These are phyloP conservation scores for Podaxis rugospora DNA, from an alignment of 768 basidiomycete genomes.

Conservation along the genomic window DNA sequence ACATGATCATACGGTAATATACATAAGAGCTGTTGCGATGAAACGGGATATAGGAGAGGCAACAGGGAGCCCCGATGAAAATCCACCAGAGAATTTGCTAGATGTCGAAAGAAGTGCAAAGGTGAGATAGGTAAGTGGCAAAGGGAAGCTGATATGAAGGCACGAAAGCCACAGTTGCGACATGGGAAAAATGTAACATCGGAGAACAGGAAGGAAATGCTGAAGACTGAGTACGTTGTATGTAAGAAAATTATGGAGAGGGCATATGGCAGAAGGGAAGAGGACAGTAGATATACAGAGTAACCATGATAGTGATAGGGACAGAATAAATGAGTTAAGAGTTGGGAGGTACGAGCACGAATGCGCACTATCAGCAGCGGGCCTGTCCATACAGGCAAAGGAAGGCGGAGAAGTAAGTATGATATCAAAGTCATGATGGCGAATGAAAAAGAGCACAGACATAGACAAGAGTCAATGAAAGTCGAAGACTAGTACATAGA, in stretches of 20 bases:
- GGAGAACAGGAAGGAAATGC: not conserved
- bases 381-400: constrained; percentile 3
- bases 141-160: not conserved
- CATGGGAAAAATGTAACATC: not conserved
- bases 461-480: constrained; percentile 14
- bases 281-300: constrained; percentile 12
- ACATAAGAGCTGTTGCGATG: constrained; percentile 2
- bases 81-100: constrained; percentile 12
- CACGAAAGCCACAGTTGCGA: constrained; percentile 5
- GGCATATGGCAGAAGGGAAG: constrained; percentile 2
- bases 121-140: not conserved
- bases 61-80: constrained; percentile 3
- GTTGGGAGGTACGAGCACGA: constrained; percentile 10
- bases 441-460: constrained; percentile 16
- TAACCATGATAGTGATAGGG: constrained; percentile 11
- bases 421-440: constrained; percentile 1
- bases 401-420: constrained; percentile 1
- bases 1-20: constrained; percentile 14
- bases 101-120: not conserved
- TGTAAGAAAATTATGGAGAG: constrained; percentile 1
- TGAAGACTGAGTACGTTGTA: not conserved
- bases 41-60: constrained; percentile 5
- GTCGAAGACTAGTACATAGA: constrained; percentile 16
- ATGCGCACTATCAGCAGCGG: constrained; percentile 2
- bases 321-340: not conserved